A percentile compares a stretch with the other conserved stretches of the same genome.
Conservation (phyloP, 495 filamentous ascomycete species). For the Hypoxylon cercidicola region DNA sequence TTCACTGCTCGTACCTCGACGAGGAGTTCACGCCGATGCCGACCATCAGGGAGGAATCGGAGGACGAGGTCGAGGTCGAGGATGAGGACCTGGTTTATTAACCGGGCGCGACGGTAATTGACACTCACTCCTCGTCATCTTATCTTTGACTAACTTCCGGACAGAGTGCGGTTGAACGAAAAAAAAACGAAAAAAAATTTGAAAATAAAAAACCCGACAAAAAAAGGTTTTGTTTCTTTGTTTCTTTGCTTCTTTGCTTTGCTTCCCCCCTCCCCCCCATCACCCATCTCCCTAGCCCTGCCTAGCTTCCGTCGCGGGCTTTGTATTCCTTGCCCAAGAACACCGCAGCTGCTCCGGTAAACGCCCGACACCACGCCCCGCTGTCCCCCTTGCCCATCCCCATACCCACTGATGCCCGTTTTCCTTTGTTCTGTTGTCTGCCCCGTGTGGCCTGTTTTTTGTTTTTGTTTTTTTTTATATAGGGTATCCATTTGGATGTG, state of each 20-base stretch:
- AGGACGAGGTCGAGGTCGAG: background rate
- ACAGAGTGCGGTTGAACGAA: background rate
- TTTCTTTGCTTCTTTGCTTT: background rate
- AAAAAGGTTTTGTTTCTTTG: conserved; percentile 3
- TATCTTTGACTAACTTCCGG: too few species aligned
- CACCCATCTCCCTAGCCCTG: background rate
- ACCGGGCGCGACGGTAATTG: too few species aligned
- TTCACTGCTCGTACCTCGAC: conserved; percentile 1
- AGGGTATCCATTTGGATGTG: background rate
- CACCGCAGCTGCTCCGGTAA: conserved; percentile 6
- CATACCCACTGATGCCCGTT: background rate
- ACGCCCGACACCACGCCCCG: background rate
- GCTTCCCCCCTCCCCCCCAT: background rate
- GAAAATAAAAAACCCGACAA: conserved; percentile 11
- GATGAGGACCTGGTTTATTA: too few species aligned
- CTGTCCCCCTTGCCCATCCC: too few species aligned
- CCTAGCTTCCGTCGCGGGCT: background rate
- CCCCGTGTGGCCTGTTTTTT: background rate
- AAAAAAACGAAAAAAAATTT: conserved; percentile 11
- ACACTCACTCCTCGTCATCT: background rate
- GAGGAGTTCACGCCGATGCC: conserved; percentile 14
- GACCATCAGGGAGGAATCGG: conserved; percentile 4
- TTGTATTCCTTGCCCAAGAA: background rate
- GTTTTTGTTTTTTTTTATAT: conserved; percentile 3
- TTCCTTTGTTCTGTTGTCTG: background rate